phyloP scores from a whole-genome alignment of 2,329 filamentous ascomycete species.

The Cadophora luteo-olivacea region DNA sequence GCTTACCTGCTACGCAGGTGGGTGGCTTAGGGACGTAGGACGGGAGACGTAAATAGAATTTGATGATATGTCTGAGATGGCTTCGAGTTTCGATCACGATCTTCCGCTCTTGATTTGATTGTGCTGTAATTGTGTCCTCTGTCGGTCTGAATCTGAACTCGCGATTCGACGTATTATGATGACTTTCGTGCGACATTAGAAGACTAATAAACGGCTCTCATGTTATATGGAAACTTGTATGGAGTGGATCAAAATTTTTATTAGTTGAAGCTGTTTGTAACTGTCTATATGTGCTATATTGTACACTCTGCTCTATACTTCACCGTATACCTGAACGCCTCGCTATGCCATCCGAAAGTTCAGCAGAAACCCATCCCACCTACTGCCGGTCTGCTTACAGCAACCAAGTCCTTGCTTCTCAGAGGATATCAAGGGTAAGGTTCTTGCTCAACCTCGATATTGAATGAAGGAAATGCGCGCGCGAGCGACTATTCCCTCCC shows the following conservation, averaged over 20 bases:
- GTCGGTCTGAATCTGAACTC: neutral
- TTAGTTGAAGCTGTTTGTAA: neutral
- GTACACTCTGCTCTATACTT: neutral
- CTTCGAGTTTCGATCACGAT: neutral
- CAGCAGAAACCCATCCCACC: no score
- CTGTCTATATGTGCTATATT: neutral
- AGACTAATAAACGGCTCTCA: no score
- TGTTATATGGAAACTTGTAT: neutral
- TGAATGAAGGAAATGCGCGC: neutral
- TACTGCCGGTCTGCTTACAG: neutral
- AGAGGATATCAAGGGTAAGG: neutral
- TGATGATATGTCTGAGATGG: slow-evolving; percentile 8
- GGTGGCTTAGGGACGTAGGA: neutral
- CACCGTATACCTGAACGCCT: neutral
- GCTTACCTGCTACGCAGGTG: neutral
- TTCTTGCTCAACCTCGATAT: slow-evolving; percentile 15
- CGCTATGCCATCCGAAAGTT: neutral
- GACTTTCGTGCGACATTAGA: neutral
- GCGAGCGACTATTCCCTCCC: neutral
- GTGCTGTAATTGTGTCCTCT: neutral
- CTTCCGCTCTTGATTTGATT: neutral
- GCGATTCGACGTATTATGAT: neutral
- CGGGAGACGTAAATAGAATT: slow-evolving; percentile 21
- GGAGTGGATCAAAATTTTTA: neutral
- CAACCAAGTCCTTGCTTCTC: neutral